These are phyloP conservation scores for Austroboletus festivus DNA, from an alignment of 768 basidiomycete species.

Conservation along the genomic window DNA sequence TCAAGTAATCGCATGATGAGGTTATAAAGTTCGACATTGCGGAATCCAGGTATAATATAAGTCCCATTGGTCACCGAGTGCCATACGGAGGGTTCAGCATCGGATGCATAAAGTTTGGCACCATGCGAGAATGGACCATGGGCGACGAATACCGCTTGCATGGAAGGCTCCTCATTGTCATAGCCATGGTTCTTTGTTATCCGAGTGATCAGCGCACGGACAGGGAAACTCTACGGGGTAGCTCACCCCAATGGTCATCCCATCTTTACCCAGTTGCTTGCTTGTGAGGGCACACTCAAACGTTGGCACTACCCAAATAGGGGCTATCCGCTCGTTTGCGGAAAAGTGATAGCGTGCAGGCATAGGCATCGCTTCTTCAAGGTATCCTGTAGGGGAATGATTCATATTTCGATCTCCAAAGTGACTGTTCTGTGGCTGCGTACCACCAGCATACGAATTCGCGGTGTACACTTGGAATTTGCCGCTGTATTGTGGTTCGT, in stretches of 20 bases:
- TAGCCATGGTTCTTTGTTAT: slow-evolving; percentile 78
- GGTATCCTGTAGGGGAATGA: slow-evolving; percentile 2
- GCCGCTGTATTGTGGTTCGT: slow-evolving; percentile 33
- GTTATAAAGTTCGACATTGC: slow-evolving; percentile 83
- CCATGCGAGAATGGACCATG: slow-evolving; percentile 83
- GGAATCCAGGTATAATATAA: slow-evolving; percentile 79
- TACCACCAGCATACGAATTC: slow-evolving; percentile 23
- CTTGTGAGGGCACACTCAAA: slow-evolving; percentile 80
- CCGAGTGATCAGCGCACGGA: background rate
- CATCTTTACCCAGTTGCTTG: slow-evolving; percentile 51
- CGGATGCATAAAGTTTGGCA: slow-evolving; percentile 47
- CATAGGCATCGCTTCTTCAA: slow-evolving; percentile 44
- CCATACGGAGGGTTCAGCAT: slow-evolving; percentile 39
- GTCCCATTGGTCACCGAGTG: slow-evolving; percentile 53
- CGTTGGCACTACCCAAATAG: slow-evolving; percentile 79
- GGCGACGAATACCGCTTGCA: slow-evolving; percentile 90
- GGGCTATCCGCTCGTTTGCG: slow-evolving; percentile 74
- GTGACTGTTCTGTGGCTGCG: background rate
- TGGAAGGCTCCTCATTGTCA: slow-evolving; percentile 70
- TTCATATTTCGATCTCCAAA: background rate
- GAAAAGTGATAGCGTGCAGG: slow-evolving; percentile 77
- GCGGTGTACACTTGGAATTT: slow-evolving; percentile 62
- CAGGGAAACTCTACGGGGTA: background rate
- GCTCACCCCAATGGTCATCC: slow-evolving; percentile 75
- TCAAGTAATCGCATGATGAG: slow-evolving; percentile 75